Base-by-base conservation (phyloP, 371 early-diverging fungal species). In the Syncephalis plumigaleata region DNA sequence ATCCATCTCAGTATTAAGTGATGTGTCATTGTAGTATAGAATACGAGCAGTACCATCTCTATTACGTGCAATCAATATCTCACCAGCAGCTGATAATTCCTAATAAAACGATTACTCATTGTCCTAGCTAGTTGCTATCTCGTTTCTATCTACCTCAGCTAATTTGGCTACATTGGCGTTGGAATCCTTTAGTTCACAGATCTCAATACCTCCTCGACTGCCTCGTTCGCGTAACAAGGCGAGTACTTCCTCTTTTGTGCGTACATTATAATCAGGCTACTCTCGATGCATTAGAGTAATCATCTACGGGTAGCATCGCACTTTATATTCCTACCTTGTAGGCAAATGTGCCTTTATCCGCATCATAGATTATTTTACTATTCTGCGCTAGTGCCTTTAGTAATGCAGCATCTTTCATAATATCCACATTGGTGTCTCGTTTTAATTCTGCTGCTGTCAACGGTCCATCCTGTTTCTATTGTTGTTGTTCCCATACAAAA, bases 151-250 rank as follows among this genome's bases (percentile, higher is more conserved):
- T 42, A 55, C 60, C 46, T 75, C 67, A 3, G 84, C 76, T 11
- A 78, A 75, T 36, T 74, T 73, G 16, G 65, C 50, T 18, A 84
- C 58, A 39, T 80, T 81, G 15, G 83, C 63, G 54, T 83, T 82
- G 2, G 86, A 86, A 47, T 87, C 91, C 38, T 75, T 74, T 36
- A 90, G 65, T 38, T 79, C 81, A 53, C 79, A 81, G 44, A 77
- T 73, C 27, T 84, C 84, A 63, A 83, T 74, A 1, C 87, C 91
- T 15, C 79, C 81, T 36, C 71, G 64, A 39, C 70, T 64, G 36
- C 60, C 66, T 24, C 70, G 65, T 24, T 63, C 55, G 21, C 76
- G 64, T 45, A 90, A 60, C 9, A 84, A 55, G 5, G 61, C 57
- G 15, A 87, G 50, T 20, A 90, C 56, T 44, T 86, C 86, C 15